Evolutionary conservation across 1,284 basidiomycete genomes (phyloP), one percentile per base, ranked within the genome.

Genomic region (Schizopora paradoxa): DNA sequence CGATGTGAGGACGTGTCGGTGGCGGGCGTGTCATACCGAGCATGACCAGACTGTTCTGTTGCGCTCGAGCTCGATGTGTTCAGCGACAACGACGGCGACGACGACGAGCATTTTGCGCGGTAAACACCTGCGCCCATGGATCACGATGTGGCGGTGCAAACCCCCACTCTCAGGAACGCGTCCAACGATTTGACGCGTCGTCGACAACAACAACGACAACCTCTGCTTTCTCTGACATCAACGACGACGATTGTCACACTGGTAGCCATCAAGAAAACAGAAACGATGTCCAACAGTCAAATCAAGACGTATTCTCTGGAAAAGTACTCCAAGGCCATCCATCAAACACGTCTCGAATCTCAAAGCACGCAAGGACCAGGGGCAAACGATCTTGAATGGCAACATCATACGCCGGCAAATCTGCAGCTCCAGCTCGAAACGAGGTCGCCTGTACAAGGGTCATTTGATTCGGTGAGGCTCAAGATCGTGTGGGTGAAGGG

Each of bases 1-100:
- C 80, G 51, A 85, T 77, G 63, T 89, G 85, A 36, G 86, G 86
- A 45, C 85, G 74, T 34, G 84, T 72, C 55, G 86, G 86, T 43
- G 86, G 86, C 25, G 85, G 77, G 55, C 79, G 73, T 53, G 82
- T 70, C 82, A 85, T 86, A 53, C 60, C 61, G 45, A 54, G 54
- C 53, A 55, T 62, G 51, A 53, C 45, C 50, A 49, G 48, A 51
- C n/a, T n/a, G n/a, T n/a, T n/a, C n/a, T n/a, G n/a, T n/a, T n/a
- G 28, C 18, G 28, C 29, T 38, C 36, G 14, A 21, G 22, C 37
- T n/a, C 21, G 14, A 39, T 19, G 19, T 39, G 19, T 39, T n/a
- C n/a, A 25, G 33, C 22, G 4, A 18, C 13, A 33, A 42, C 34
- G 34, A 16, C 34, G 34, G 16, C 8, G 34, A 13, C 16, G 11